Base-by-base conservation (phyloP, 2,329 filamentous ascomycete species). In the Microdochium trichocladiopsis region DNA sequence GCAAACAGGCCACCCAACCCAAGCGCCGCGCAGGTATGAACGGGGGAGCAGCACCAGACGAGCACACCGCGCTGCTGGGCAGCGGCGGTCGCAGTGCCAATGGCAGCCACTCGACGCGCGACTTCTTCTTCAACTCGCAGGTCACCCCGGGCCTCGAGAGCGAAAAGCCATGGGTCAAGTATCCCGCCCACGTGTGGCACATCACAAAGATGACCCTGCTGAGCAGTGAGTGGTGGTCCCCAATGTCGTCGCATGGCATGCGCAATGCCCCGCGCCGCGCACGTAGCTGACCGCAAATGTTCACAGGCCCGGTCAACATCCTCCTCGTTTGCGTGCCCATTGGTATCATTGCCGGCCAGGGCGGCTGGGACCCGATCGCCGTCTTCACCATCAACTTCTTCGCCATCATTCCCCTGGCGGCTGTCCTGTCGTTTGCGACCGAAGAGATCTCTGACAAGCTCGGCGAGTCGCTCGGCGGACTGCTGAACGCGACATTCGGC, bases 351-450 rank as follows among this genome's bases (percentile, higher is more conserved):
- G 82, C 87, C 54, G 87, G 86, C 54, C 69, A 72, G 14, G 61
- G 81, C 54, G 72, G 74, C 48, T 87, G 86, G 83, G 75, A 77
- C 61, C 78, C 88, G 1, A 81, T 83, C 11, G 78, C 80, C 52
- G 79, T 90, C 57, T 92, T 92, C 68, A 74, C 82, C 49, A 78
- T 91, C 66, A 92, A 92, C 72, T 91, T 91, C 72, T 79, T 91
- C 59, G 88, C 88, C 60, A 90, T 91, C 58, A 84, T 91, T 56
- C 87, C 87, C 2, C 76, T 91, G 36, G 87, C 87, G 12, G 82
- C 86, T 22, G 78, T 90, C 55, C 73, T 91, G 54, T 88, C 85
- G 51, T 90, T 89, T 67, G 87, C 87, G 53, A 90, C 88, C 1
- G 88, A 91, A 68, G 86, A 91, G 69, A 81, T 92, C 54, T 84